A percentile compares a stretch with the other conserved stretches of the same genome.
Evolutionary conservation across 176 grass and related monocot genomes (phyloP).

Genomic region (Tillandsia fasciculata): DNA sequence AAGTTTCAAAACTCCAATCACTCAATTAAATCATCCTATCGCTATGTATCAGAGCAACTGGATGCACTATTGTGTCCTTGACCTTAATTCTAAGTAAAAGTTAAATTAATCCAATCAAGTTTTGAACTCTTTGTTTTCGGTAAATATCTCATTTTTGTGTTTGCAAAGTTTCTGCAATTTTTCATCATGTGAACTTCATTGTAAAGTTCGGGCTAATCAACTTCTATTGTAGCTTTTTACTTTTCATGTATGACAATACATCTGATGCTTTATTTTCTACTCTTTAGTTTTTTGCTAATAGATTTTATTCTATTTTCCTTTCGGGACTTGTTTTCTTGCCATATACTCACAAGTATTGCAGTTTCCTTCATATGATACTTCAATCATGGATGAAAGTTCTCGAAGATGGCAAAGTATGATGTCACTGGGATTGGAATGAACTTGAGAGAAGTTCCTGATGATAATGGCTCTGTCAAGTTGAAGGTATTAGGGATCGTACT

Average conservation of each 20-base stretch:
- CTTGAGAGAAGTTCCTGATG: constrained; percentile 69
- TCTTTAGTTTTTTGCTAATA: neutral
- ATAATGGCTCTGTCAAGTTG: constrained; percentile 58
- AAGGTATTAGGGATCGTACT: constrained; percentile 86
- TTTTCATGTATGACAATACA: neutral
- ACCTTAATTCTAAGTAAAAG: too few relatives aligned
- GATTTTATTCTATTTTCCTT: constrained; percentile 10
- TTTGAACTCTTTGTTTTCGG: too few relatives aligned
- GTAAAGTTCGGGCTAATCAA: neutral
- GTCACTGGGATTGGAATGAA: constrained; percentile 85
- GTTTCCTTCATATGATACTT: constrained; percentile 44
- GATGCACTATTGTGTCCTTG: too few relatives aligned
- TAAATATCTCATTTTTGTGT: neutral
- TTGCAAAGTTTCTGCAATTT: neutral
- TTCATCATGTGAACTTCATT: neutral
- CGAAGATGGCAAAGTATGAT: constrained; percentile 95
- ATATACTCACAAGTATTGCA: constrained; percentile 38
- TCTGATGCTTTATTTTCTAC: neutral
- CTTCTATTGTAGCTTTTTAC: neutral
- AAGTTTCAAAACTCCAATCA: neutral
- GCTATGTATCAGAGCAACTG: too few relatives aligned
- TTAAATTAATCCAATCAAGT: too few relatives aligned
- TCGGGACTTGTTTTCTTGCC: constrained; percentile 10
- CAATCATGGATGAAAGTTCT: constrained; percentile 57
- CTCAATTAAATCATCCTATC: neutral